Evolutionary conservation across 306 rosid species (phyloP).

Genomic region (Trifolium pratense): DNA sequence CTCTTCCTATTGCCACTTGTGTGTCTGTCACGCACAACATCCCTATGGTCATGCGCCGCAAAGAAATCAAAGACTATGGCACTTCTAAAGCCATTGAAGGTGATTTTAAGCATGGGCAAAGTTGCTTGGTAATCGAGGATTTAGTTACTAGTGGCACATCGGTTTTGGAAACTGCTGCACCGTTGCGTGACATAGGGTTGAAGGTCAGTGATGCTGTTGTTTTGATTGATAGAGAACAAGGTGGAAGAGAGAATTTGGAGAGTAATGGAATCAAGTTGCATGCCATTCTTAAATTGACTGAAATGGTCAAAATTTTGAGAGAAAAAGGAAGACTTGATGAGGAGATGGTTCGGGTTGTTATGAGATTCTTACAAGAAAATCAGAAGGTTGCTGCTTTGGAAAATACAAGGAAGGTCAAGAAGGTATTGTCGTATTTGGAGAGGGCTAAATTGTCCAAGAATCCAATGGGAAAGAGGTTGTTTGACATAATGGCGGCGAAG

Average conservation of each 20-base stretch:
- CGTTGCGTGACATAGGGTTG: conserved; percentile 72
- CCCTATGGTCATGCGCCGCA: conserved; percentile 94
- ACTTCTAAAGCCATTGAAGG: conserved; percentile 87
- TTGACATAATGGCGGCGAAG: conserved; percentile 82
- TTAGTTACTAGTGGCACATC: conserved; percentile 89
- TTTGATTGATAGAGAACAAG: conserved; percentile 85
- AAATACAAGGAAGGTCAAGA: conserved; percentile 46
- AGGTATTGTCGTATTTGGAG: conserved; percentile 58
- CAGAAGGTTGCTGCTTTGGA: conserved; percentile 63
- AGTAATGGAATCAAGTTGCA: conserved; percentile 72
- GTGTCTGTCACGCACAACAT: conserved; percentile 56
- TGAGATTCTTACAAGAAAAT: conserved; percentile 78
- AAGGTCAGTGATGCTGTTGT: conserved; percentile 80
- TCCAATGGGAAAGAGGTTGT: conserved; percentile 80
- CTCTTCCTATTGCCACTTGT: conserved; percentile 87
- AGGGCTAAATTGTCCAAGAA: conserved; percentile 78
- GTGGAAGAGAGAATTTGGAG: conserved; percentile 87
- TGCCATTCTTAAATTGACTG: conserved; percentile 68
- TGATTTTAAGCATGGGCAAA: conserved; percentile 53
- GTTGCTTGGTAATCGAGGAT: conserved; percentile 83
- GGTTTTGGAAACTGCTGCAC: conserved; percentile 81
- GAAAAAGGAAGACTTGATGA: conserved; percentile 72
- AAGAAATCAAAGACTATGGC: conserved; percentile 90
- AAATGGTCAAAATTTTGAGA: conserved; percentile 80
- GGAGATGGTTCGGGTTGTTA: conserved; percentile 63